Conservation (phyloP, 1,139 yeast species). For the Candida sp. region DNA sequence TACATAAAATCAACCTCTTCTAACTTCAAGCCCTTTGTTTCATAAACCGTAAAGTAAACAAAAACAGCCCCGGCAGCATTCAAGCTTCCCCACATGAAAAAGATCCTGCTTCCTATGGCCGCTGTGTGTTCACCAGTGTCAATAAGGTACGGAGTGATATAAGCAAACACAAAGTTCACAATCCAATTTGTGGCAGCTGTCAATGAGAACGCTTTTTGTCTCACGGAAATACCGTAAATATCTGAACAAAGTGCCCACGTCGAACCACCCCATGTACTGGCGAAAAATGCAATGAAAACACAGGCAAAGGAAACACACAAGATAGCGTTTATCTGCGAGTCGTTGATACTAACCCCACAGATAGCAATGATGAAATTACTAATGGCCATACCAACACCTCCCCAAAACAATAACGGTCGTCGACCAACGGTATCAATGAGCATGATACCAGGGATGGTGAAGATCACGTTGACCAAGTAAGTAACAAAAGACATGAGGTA, state of each 20-base stretch:
- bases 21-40: conserved; percentile 50
- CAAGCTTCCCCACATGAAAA: conserved; percentile 77
- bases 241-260: conserved; percentile 83
- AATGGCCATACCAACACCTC: conserved; percentile 68
- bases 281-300: conserved; percentile 73
- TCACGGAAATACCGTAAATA: conserved; percentile 68
- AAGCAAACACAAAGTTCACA: conserved; percentile 75
- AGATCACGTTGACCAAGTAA: conserved; percentile 71
- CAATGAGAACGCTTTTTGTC: conserved; percentile 77
- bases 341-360: conserved; percentile 58
- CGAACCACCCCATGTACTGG: conserved; percentile 83
- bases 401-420: conserved; percentile 59
- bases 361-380: conserved; percentile 69
- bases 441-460: conserved; percentile 73
- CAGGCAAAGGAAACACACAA: conserved; percentile 65
- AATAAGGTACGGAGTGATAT: conserved; percentile 72
- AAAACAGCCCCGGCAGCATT: conserved; percentile 54
- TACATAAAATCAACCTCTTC: conserved; percentile 53
- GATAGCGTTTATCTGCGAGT: conserved; percentile 36
- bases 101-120: conserved; percentile 67
- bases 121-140: conserved; percentile 67
- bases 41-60: conserved; percentile 46
- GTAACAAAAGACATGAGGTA: conserved; percentile 73
- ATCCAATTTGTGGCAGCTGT: conserved; percentile 85
- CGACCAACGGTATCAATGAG: conserved; percentile 73